Evolutionary conservation across 2,329 filamentous ascomycete genomes (phyloP).

Genomic region (Mycosphaerella sp.): DNA sequence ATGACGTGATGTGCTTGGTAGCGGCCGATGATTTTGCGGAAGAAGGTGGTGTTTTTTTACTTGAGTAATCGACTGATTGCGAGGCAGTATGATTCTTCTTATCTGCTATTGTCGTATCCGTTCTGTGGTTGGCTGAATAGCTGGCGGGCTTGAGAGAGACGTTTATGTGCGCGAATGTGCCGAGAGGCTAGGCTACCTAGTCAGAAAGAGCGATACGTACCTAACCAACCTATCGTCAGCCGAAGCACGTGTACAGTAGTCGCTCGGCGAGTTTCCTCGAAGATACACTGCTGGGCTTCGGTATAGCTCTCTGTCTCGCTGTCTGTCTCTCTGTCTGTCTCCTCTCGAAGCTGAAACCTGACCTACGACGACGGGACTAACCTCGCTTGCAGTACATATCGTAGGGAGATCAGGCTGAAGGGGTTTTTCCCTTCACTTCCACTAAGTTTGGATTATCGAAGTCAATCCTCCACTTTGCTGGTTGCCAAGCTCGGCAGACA

Average conservation of each 20-base stretch:
- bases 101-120: no score
- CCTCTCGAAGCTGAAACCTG: not conserved
- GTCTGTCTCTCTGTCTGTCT: no score
- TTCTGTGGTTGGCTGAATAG: no score
- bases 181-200: no score
- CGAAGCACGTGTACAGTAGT: no score
- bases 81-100: no score
- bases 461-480: constrained; percentile 2
- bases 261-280: not conserved
- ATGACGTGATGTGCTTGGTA: constrained; percentile 3
- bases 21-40: constrained; percentile 6
- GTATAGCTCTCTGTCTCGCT: not conserved
- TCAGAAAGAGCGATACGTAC: no score
- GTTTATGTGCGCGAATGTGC: no score
- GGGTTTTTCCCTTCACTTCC: constrained; percentile 4
- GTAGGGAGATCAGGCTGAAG: not conserved
- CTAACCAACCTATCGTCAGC: no score
- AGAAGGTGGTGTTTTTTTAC: not conserved
- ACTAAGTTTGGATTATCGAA: constrained; percentile 3
- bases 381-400: not conserved
- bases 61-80: no score
- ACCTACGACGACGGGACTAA: not conserved
- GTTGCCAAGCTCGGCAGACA: not conserved
- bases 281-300: not conserved
- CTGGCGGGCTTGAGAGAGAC: no score